These are phyloP conservation scores for Apiotrichum mycotoxinovorans DNA, from an alignment of 1,284 basidiomycete species.

Conservation along the genomic window DNA sequence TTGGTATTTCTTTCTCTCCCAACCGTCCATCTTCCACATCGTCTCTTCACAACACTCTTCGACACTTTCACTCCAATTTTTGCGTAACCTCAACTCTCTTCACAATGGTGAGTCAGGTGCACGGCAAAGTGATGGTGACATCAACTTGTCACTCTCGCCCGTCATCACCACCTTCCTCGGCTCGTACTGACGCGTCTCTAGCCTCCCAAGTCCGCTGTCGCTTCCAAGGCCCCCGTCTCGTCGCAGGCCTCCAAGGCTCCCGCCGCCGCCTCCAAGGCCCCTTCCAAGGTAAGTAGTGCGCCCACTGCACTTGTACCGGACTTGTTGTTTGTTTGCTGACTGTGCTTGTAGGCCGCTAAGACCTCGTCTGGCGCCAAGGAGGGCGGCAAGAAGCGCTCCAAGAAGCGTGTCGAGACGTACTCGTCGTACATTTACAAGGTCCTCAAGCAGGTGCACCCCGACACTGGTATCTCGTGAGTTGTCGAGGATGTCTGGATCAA, in stretches of 20 bases:
- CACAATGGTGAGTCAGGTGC: conserved; percentile 1
- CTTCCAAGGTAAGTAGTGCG: conserved; percentile 53
- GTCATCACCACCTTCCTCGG: background rate
- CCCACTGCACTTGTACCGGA: background rate
- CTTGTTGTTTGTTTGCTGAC: too few species aligned
- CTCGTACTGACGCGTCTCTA: conserved; percentile 2
- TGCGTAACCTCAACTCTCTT: too few species aligned
- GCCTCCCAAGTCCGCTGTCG: conserved; percentile 6
- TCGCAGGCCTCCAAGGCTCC: conserved; percentile 53
- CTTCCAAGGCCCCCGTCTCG: conserved; percentile 61
- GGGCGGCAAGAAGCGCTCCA: conserved; percentile 61
- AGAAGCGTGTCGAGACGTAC: conserved; percentile 86
- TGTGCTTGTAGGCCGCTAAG: conserved; percentile 14
- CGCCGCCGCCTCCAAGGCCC: conserved; percentile 59
- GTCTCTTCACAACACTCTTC: background rate
- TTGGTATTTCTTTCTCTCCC: background rate
- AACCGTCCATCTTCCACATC: background rate
- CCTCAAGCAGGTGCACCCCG: conserved; percentile 73
- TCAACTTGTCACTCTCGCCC: too few species aligned
- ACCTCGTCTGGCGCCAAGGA: conserved; percentile 15
- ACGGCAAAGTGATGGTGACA: background rate
- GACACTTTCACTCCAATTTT: background rate
- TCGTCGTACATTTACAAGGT: conserved; percentile 90
- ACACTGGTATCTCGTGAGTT: conserved; percentile 73
- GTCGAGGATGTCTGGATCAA: background rate